phyloP scores from a whole-genome alignment of 306 rosid species.

The Biancaea sappan region DNA sequence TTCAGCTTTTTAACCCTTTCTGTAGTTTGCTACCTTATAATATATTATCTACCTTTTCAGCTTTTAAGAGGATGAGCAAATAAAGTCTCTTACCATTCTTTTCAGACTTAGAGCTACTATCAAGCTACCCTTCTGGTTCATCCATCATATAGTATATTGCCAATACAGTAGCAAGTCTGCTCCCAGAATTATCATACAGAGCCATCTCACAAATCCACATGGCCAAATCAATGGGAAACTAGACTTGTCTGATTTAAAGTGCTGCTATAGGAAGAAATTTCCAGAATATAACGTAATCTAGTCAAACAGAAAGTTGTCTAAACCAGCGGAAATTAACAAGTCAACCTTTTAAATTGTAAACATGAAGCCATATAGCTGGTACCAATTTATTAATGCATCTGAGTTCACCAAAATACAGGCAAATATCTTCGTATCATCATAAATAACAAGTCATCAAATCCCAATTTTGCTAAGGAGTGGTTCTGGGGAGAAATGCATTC shows the following conservation, averaged over 20 bases:
- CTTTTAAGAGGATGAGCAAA: not conserved
- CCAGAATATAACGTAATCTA: not conserved
- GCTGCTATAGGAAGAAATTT: not conserved
- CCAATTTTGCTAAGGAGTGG: not conserved
- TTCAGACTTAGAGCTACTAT: not conserved
- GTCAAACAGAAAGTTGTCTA: not conserved
- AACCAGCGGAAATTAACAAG: not conserved
- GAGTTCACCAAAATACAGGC: not conserved
- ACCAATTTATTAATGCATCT: not conserved
- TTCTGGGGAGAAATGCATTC: not conserved
- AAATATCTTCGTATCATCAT: slow-evolving; percentile 19
- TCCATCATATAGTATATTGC: not conserved
- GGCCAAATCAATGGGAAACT: not conserved
- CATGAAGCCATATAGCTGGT: not conserved
- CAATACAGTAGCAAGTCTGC: not conserved
- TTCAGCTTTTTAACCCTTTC: not conserved
- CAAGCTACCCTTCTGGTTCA: not conserved
- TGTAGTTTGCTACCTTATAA: not conserved
- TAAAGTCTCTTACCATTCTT: not conserved
- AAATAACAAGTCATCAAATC: not conserved
- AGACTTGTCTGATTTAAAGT: not conserved
- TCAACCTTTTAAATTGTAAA: not conserved
- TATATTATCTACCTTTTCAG: not conserved
- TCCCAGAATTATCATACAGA: not conserved
- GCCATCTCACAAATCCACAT: not conserved